Conservation (phyloP, 192 early-diverging fungal genomes). For the Coemansia sp. region DNA sequence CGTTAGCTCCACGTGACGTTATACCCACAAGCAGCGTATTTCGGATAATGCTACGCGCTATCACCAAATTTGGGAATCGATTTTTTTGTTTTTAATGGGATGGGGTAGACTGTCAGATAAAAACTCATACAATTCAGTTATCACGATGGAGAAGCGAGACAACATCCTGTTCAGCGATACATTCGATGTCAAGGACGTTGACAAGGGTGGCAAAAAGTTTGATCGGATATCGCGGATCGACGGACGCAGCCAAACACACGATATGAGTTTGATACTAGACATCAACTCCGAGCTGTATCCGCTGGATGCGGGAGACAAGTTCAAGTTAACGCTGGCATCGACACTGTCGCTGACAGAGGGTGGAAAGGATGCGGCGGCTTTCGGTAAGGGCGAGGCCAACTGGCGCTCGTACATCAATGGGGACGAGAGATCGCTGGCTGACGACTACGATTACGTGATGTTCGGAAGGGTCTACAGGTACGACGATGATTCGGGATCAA, state of each 20-base stretch:
- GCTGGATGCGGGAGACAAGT: conserved; percentile 79
- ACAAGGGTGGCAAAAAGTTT: conserved; percentile 90
- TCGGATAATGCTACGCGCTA: not conserved
- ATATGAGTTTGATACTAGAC: conserved; percentile 90
- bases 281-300: conserved; percentile 96
- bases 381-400: conserved; percentile 55
- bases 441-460: conserved; percentile 99
- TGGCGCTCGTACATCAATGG: conserved; percentile 58
- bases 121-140: not conserved
- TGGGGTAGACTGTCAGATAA: too few species aligned
- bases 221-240: conserved; percentile 90
- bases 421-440: conserved; percentile 73
- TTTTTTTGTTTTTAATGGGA: conserved; percentile 9
- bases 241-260: conserved; percentile 79
- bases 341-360: conserved; percentile 61
- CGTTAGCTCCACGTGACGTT: not conserved
- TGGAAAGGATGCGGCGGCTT: conserved; percentile 21
- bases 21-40: not conserved
- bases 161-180: conserved; percentile 84
- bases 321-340: conserved; percentile 77
- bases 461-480: conserved; percentile 96
- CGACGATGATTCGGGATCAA: conserved; percentile 74
- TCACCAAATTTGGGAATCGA: conserved; percentile 1
- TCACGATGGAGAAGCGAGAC: conserved; percentile 63
- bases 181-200: conserved; percentile 86